Conservation (phyloP, 2,329 filamentous ascomycete genomes). For the Neofusicoccum parvum region DNA sequence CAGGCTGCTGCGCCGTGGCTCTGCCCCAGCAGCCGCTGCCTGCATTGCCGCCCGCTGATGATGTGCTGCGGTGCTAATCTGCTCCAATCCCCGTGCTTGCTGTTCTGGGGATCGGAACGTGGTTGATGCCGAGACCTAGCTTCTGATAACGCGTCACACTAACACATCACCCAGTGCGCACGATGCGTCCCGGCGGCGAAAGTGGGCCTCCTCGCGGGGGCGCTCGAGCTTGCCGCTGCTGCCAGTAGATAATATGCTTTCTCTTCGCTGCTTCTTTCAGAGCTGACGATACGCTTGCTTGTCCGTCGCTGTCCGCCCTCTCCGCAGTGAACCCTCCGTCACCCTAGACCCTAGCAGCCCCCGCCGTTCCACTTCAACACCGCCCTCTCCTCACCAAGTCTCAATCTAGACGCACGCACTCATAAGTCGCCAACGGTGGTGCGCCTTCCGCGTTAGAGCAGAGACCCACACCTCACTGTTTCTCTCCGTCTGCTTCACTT, state of each 20-base stretch:
- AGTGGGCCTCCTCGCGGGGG: neutral
- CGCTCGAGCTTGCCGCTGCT: constrained; percentile 1
- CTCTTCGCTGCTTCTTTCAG: neutral
- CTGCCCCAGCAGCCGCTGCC: neutral
- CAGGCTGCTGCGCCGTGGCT: neutral
- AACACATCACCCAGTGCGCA: neutral
- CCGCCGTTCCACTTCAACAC: neutral
- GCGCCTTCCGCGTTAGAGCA: neutral
- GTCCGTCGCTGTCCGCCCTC: neutral
- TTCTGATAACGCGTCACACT: constrained; percentile 17
- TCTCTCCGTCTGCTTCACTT: neutral
- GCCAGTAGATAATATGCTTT: neutral
- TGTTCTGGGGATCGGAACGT: constrained; percentile 2
- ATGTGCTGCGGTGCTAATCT: neutral
- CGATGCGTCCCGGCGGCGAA: neutral
- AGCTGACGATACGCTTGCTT: neutral
- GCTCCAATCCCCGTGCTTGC: neutral
- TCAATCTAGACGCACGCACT: no score
- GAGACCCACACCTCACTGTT: neutral
- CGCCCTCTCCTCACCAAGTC: neutral
- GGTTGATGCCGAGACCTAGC: constrained; percentile 12
- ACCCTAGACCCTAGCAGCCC: neutral
- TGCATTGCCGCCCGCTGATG: neutral
- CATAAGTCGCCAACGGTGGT: no score
- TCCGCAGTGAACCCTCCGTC: neutral